A percentile compares a stretch with the other conserved stretches of the same genome.
Evolutionary conservation across 192 early-diverging fungal species (phyloP).

Genomic region (Podila minutissima): DNA sequence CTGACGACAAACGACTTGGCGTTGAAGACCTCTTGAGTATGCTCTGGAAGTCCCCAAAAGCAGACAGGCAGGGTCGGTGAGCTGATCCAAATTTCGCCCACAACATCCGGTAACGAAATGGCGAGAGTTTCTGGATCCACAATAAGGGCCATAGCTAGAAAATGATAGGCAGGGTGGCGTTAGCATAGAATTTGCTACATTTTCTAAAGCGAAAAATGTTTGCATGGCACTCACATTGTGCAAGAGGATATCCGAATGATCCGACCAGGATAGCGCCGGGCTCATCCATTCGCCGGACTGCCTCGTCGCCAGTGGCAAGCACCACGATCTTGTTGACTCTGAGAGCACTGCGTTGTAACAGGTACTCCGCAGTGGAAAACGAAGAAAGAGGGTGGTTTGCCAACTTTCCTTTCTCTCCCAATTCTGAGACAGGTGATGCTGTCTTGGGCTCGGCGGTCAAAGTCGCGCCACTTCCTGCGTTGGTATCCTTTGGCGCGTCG

Average conservation of each 20-base stretch:
- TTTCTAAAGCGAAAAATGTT: neutral
- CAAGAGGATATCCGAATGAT: slow-evolving; percentile 61
- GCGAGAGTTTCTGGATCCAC: slow-evolving; percentile 82
- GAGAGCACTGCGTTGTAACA: slow-evolving; percentile 70
- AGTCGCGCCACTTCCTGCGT: neutral
- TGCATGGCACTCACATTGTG: slow-evolving; percentile 48
- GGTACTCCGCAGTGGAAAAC: slow-evolving; percentile 58
- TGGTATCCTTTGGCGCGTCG: neutral
- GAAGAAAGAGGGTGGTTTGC: slow-evolving; percentile 24
- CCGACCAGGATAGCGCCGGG: slow-evolving; percentile 37
- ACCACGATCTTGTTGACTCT: slow-evolving; percentile 64
- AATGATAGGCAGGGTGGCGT: neutral
- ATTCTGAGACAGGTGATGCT: neutral
- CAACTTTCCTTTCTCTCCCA: neutral
- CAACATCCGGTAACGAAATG: slow-evolving; percentile 69
- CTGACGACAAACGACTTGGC: slow-evolving; percentile 62
- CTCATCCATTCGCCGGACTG: slow-evolving; percentile 20
- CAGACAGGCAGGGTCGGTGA: slow-evolving; percentile 70
- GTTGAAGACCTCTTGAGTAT: slow-evolving; percentile 74
- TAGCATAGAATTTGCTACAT: neutral
- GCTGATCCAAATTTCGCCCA: slow-evolving; percentile 84
- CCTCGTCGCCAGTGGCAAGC: slow-evolving; percentile 56
- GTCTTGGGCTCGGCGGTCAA: neutral
- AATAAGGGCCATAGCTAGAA: slow-evolving; percentile 65
- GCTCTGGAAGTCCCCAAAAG: slow-evolving; percentile 78